Evolutionary conservation across 2,329 filamentous ascomycete genomes (phyloP).

Genomic region (Juglanconis juglandina): DNA sequence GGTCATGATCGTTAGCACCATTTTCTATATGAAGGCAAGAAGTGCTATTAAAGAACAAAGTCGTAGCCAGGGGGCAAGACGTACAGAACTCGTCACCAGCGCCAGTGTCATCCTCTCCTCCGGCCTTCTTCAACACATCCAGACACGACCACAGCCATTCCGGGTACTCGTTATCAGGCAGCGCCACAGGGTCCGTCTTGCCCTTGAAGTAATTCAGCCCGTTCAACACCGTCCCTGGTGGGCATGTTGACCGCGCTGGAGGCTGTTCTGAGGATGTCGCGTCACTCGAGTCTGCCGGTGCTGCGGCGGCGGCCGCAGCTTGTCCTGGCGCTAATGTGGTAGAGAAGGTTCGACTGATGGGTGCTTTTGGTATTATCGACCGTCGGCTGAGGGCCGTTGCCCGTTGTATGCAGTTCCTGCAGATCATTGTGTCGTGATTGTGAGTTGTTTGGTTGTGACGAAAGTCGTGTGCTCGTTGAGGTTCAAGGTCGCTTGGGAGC

Average conservation of each 20-base stretch:
- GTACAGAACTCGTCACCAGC: conserved; percentile 77
- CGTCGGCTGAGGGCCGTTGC: conserved; percentile 34
- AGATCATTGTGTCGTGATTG: conserved; percentile 36
- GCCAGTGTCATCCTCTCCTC: conserved; percentile 47
- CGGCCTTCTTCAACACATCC: conserved; percentile 54
- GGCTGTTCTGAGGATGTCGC: conserved; percentile 19
- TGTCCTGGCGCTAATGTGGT: conserved; percentile 27
- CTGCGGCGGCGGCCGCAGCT: conserved; percentile 30
- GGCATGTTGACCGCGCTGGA: conserved; percentile 47
- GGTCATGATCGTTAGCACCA: too few relatives aligned
- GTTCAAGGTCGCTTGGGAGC: conserved; percentile 11
- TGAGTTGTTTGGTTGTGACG: conserved; percentile 20
- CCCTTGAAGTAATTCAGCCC: conserved; percentile 78
- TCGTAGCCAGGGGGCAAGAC: conserved; percentile 32
- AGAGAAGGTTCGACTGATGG: conserved; percentile 37
- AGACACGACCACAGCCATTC: conserved; percentile 76
- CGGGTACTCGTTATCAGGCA: conserved; percentile 73
- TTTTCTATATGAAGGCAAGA: background rate
- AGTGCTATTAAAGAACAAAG: background rate
- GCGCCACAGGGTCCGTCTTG: conserved; percentile 67
- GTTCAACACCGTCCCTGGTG: conserved; percentile 65
- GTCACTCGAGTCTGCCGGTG: conserved; percentile 20
- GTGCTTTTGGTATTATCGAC: conserved; percentile 18
- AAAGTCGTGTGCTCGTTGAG: conserved; percentile 3
- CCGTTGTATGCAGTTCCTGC: conserved; percentile 48